Evolutionary conservation across 345 rosid species (phyloP), one percentile per base, ranked within the genome.

Genomic region (Ricinus communis): DNA sequence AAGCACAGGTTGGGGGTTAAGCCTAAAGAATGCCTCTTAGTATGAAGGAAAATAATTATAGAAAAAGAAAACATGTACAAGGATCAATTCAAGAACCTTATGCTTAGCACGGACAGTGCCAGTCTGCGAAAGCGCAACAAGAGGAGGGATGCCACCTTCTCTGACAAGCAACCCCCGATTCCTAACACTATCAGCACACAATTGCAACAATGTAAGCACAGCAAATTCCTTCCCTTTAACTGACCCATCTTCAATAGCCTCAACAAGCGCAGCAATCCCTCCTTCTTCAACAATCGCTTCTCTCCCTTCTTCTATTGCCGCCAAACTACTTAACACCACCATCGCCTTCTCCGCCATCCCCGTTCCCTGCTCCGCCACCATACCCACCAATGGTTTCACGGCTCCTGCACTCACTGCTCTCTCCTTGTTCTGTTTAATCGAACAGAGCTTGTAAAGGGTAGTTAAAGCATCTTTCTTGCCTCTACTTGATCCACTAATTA

Each of bases 101-200:
- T 88, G 89, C 81, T 89, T 93, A 18, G 98, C 92, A 56, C 86
- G 85, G 60, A 83, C 76, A 45, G 85, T 83, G 33, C 94, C 93
- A 5, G 85, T 87, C 82, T 95, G 99, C 2, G 98, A 95, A 31
- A 91, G 89, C 0, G 94, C 97, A 22, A 87, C 99, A 30, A 95
- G 94, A 2, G 98, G 99, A 74, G 99, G 98, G 77, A 95, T 95
- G 25, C 94, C 99, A 5, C 99, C 99, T 89, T 95, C 99, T 62
- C 96, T 85, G 6, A 92, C 98, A 59, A 95, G 92, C 85, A 95
- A 79, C 5, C 96, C 92, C 25, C 97, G 89, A 69, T 89, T 92
- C 71, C 86, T 86, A 22, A 89, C 87, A 76, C 81, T 89, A 69
- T 83, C 97, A 27, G 84, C 61, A 72, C 98, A 93, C 73, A 95